Percentiles rank a stretch among this genome's conserved stretches.
Conservation (phyloP, 345 rosid species). For the Dipteronia sinensis region DNA sequence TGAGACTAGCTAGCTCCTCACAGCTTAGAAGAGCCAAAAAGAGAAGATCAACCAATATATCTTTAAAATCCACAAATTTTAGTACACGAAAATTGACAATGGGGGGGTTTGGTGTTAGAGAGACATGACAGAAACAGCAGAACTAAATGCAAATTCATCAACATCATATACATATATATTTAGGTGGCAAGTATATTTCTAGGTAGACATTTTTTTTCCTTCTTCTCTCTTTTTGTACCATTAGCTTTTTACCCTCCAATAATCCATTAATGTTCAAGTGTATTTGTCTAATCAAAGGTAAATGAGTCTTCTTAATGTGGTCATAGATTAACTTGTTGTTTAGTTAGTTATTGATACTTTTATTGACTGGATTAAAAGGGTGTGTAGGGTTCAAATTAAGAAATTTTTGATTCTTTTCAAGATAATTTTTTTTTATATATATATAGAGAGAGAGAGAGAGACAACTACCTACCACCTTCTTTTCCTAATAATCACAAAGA, state of each 20-base stretch:
- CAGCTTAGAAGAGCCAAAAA: constrained; percentile 17
- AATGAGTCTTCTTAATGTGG: constrained; percentile 18
- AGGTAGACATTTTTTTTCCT: constrained; percentile 30
- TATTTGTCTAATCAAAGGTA: constrained; percentile 29
- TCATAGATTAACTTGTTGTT: constrained; percentile 19
- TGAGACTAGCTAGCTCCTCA: not conserved
- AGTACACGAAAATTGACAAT: constrained; percentile 20
- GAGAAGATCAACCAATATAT: constrained; percentile 17
- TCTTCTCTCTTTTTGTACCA: constrained; percentile 22
- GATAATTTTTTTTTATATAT: constrained; percentile 19
- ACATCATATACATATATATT: constrained; percentile 21
- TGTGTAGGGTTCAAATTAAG: constrained; percentile 28
- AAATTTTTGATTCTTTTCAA: not conserved
- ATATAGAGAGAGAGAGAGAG: no score
- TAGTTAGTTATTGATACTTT: constrained; percentile 45
- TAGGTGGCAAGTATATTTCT: constrained; percentile 59
- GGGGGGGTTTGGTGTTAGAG: constrained; percentile 44
- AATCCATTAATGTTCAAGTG: constrained; percentile 13
- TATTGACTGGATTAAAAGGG: constrained; percentile 25
- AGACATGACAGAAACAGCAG: constrained; percentile 57
- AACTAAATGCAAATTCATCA: constrained; percentile 43
- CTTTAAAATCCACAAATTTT: constrained; percentile 14
- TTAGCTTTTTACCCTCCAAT: constrained; percentile 24
- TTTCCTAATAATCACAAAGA: constrained; percentile 15
- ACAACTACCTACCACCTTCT: constrained; percentile 43